Base-by-base conservation (phyloP, 140 eudicot genomes). In the Stevia rebaudiana region DNA sequence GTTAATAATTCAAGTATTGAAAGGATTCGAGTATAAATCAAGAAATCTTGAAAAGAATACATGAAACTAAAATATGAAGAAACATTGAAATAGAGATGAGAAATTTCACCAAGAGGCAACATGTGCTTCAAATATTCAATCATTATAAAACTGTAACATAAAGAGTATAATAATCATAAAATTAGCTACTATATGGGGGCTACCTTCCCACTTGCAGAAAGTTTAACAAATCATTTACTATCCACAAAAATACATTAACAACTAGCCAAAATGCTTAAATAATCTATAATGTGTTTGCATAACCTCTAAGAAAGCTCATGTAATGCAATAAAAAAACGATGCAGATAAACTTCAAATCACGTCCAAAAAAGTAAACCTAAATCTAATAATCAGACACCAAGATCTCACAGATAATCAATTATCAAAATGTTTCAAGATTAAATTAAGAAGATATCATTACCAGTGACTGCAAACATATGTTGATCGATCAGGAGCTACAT, bases 381-480 rank as follows among this genome's bases (percentile, higher is more conserved):
- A 55, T 39, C 39, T 55, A 55, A 55, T 7, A 8, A 30, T 55
- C 62, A 15, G 24, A 55, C 22, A 17, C 8, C 18, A 36, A 22
- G 21, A 37, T 62, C 23, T 1, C 33, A 37, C 12, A 48, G 10
- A 3, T 22, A 39, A 51, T 47, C 39, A 59, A 24, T 21, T 16
- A 51, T 48, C 39, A 59, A 24, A 24, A 11, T 9, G 15, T 22
- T 39, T 50, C 13, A 30, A 41, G 40, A 57, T 16, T 51, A 15
- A 22, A 37, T 37, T 44, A 39, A 12, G 9, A 54, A 24, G 23
- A 19, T 15, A 71, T 17, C 8, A 22, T 78, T 72, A 84, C 95
- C 95, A 87, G 86, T 87, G 86, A 61, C 51, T 72, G 88, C 95
- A 83, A 46, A 81, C 64, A 69, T 62, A 68, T 24, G 84, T 80